Conservation (phyloP, 257 asterid species). For the Solanum clarkiae region DNA sequence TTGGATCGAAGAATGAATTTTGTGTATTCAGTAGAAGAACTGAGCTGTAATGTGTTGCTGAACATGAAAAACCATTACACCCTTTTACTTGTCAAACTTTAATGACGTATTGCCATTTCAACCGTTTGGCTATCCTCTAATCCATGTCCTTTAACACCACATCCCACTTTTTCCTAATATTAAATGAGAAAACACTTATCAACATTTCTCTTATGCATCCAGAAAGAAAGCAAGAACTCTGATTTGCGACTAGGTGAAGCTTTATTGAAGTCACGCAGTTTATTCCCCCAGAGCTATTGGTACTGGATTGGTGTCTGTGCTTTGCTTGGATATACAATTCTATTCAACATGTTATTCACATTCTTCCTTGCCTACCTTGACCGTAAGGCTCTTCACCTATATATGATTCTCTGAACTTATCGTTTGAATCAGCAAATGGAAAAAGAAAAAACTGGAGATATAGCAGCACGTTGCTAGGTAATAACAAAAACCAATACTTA, state of each 20-base stretch:
- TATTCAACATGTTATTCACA: conserved; percentile 77
- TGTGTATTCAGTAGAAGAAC: background rate
- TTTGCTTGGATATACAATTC: conserved; percentile 64
- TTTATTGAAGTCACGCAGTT: conserved; percentile 65
- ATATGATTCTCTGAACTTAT: background rate
- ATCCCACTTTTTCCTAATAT: background rate
- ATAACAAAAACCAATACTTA: background rate
- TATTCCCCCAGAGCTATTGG: conserved; percentile 82
- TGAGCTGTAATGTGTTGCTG: background rate
- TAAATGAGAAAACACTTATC: background rate
- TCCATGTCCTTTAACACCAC: background rate
- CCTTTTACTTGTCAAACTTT: background rate
- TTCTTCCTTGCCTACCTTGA: conserved; percentile 58
- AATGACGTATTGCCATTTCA: background rate
- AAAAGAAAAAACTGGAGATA: background rate
- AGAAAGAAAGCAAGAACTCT: conserved; percentile 48
- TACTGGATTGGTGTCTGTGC: conserved; percentile 96
- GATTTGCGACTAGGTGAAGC: conserved; percentile 63
- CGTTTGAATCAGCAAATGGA: background rate
- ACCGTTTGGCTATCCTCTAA: background rate
- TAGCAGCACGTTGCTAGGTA: background rate
- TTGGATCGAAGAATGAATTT: background rate
- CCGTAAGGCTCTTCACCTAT: conserved; percentile 44
- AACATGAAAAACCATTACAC: background rate
- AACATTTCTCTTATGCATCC: conserved; percentile 20